Evolutionary conservation across 2,329 filamentous ascomycete species (phyloP).

Genomic region (Tolypocladium ophioglossoides): DNA sequence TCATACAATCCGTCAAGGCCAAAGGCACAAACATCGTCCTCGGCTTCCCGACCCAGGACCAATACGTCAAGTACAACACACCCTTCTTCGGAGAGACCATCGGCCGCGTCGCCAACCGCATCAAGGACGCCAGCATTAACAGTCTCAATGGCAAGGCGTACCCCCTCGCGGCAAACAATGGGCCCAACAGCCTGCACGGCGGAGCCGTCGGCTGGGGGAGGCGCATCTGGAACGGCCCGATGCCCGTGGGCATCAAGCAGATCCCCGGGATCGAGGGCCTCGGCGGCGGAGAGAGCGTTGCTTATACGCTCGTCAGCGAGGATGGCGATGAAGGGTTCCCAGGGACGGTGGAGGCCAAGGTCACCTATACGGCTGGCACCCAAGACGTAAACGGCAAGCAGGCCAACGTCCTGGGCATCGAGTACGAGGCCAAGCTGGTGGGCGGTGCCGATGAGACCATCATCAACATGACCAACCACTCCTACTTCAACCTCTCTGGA

Average conservation of each 20-base stretch:
- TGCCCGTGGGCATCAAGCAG: constrained; percentile 38
- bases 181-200: constrained; percentile 65
- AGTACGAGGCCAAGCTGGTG: constrained; percentile 80
- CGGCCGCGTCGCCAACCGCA: constrained; percentile 73
- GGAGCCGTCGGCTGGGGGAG: constrained; percentile 72
- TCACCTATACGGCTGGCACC: constrained; percentile 69
- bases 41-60: constrained; percentile 64
- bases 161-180: constrained; percentile 64
- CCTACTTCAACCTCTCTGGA: constrained; percentile 58
- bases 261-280: constrained; percentile 40
- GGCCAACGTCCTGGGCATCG: constrained; percentile 66
- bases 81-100: constrained; percentile 92
- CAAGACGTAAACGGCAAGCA: constrained; percentile 51
- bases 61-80: constrained; percentile 64
- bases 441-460: constrained; percentile 78
- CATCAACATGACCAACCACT: constrained; percentile 93
- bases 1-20: constrained; percentile 72
- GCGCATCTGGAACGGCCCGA: constrained; percentile 64
- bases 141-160: constrained; percentile 64
- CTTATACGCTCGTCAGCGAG: constrained; percentile 55
- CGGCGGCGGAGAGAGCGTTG: constrained; percentile 53
- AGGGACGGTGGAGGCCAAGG: constrained; percentile 65
- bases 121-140: constrained; percentile 60
- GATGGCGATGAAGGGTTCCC: constrained; percentile 89
- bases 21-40: constrained; percentile 79